Conservation (phyloP, 225 moss, liverwort and hornwort species). For the Physcomitrellopsis africana region DNA sequence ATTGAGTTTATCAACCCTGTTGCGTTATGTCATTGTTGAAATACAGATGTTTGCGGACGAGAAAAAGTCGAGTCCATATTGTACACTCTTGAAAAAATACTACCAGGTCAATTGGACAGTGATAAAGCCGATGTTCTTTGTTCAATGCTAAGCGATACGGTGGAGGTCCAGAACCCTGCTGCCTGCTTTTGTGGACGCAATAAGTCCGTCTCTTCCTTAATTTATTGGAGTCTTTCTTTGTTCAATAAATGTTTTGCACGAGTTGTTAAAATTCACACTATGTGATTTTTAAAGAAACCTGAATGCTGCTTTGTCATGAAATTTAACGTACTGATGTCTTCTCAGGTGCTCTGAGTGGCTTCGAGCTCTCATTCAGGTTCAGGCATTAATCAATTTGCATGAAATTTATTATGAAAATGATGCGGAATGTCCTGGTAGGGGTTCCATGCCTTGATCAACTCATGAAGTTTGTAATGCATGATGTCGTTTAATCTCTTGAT, state of each 20-base stretch:
- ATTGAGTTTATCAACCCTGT: conserved; percentile 16
- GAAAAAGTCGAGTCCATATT: conserved; percentile 65
- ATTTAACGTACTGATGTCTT: neutral
- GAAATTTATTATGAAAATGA: conserved; percentile 81
- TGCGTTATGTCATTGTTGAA: conserved; percentile 17
- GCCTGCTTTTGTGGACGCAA: conserved; percentile 59
- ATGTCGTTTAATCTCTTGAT: too few relatives aligned
- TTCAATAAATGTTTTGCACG: neutral
- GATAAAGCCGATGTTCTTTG: conserved; percentile 47
- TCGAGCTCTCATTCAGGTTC: conserved; percentile 48
- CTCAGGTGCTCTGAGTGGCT: conserved; percentile 64
- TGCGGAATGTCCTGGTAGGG: conserved; percentile 52
- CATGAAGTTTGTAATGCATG: neutral
- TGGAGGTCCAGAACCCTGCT: conserved; percentile 76
- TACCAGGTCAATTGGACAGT: conserved; percentile 61
- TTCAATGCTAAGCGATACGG: conserved; percentile 56
- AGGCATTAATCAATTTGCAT: conserved; percentile 55
- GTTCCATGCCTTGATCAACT: conserved; percentile 20
- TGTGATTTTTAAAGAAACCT: neutral
- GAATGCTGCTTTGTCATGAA: conserved; percentile 22
- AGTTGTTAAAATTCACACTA: neutral
- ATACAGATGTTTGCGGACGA: conserved; percentile 60
- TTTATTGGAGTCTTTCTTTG: neutral
- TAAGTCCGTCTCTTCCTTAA: conserved; percentile 37
- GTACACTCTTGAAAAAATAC: conserved; percentile 61